Evolutionary conservation across 495 filamentous ascomycete species (phyloP), one percentile per base, ranked within the genome.

Genomic region (Aspergillus egyptiacus): DNA sequence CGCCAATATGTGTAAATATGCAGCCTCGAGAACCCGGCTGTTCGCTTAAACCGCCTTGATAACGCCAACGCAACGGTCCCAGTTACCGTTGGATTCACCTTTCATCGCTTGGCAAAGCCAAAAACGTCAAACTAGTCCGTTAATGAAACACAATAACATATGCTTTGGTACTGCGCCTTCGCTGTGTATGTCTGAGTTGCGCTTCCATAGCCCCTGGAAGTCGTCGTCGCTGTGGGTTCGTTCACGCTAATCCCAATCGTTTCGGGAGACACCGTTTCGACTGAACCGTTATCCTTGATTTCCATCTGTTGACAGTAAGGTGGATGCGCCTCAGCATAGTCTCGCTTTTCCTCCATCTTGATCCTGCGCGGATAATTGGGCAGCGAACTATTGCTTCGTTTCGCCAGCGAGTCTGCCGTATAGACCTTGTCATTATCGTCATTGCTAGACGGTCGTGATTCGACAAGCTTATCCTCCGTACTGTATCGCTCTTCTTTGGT

Each of bases 301-400:
- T 80, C 70, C 69, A 87, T 84, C 56, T 89, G 81, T 38, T 86
- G 78, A 64, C 89, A 95, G 54, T 80, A 81, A 2, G 85, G 79
- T 41, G 67, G 45, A 36, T 41, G 56, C 36, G 55, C 67, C 17
- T 60, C 66, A 47, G 54, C 53, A 51, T 46, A 71, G 55, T 61
- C 80, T 52, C 88, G 78, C 30, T 82, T 81, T 64, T 95, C 90
- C 59, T 88, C 80, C 25, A 94, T 73, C 63, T 94, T 93, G 56
- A 95, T 72, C 31, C 84, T 74, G 28, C 80, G 79, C 1, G 88
- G 86, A 59, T 86, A 94, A 13, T 73, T 51, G 9, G 51, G n/a
- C 25, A 54, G 18, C 5, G 46, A 35, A 7, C 20, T 30, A 35
- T 51, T 56, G 2, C 33, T 51, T 19, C 62, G 64, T 42, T 54